These are phyloP conservation scores for Begonia peltatifolia DNA, from an alignment of 306 rosid species.

Conservation along the genomic window DNA sequence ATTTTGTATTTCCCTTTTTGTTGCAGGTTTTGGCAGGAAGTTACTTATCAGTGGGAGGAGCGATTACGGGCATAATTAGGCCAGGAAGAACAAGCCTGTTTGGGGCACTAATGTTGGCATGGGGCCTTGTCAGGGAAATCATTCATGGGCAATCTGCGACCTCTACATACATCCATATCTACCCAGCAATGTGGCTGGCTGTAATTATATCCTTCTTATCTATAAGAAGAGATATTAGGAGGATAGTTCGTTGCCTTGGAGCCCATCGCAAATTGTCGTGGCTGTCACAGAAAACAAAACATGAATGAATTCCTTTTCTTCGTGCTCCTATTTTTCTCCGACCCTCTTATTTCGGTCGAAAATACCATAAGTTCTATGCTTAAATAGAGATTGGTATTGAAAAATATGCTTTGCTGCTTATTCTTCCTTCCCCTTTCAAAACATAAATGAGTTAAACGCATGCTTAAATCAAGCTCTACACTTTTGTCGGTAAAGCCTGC, in stretches of 20 bases:
- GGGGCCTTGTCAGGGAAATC: constrained; percentile 59
- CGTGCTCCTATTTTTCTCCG: no score
- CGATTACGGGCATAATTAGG: constrained; percentile 42
- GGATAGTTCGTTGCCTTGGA: constrained; percentile 36
- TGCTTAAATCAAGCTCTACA: no score
- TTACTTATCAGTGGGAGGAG: constrained; percentile 69
- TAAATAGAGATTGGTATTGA: no score
- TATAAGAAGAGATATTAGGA: constrained; percentile 61
- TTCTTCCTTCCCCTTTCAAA: no score
- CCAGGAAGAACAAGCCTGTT: constrained; percentile 59
- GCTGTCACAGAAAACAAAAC: constrained; percentile 2
- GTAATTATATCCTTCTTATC: constrained; percentile 53
- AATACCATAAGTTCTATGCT: no score
- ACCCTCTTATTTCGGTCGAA: no score
- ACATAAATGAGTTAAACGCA: no score
- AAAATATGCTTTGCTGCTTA: no score
- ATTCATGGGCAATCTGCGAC: constrained; percentile 21
- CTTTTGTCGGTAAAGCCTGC: no score
- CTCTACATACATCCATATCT: constrained; percentile 16
- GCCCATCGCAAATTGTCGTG: constrained; percentile 8
- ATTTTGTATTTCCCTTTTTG: constrained; percentile 1
- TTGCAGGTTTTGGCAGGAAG: constrained; percentile 74
- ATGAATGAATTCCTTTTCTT: background rate
- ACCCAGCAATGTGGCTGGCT: constrained; percentile 50
- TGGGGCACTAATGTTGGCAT: constrained; percentile 48